Conservation (phyloP, 1,284 basidiomycete species). For the Volvariella volvacea region DNA sequence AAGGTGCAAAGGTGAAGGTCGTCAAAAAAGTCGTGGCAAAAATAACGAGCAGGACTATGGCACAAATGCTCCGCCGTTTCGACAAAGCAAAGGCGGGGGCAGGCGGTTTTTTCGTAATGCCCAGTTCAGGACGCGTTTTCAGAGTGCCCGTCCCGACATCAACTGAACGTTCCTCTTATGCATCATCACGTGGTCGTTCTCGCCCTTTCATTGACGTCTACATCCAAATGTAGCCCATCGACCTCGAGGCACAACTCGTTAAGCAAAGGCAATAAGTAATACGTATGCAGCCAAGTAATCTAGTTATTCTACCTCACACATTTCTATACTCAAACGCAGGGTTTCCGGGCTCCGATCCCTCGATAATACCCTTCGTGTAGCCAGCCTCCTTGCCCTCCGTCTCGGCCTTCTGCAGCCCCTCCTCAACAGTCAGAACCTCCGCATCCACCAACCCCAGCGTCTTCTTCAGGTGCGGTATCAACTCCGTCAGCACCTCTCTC, state of each 20-base stretch:
- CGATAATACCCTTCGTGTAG: constrained; percentile 66
- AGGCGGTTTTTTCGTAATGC: no score
- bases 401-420: constrained; percentile 47
- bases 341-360: constrained; percentile 81
- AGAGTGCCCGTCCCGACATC: no score
- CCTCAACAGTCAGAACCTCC: constrained; percentile 66
- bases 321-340: constrained; percentile 85
- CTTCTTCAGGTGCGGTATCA: constrained; percentile 81
- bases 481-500: constrained; percentile 64
- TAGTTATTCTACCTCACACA: constrained; percentile 27
- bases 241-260: neutral
- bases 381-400: constrained; percentile 39
- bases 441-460: constrained; percentile 74
- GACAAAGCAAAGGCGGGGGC: no score
- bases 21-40: no score
- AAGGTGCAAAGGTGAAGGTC: no score
- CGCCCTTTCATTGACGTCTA: neutral
- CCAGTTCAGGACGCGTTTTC: no score
- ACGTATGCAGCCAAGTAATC: neutral
- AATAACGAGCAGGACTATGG: no score
- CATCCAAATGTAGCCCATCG: neutral
- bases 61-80: no score
- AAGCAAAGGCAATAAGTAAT: neutral
- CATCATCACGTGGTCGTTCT: neutral
- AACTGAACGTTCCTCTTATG: neutral